Conservation (phyloP, 164 flowering plant species). For the Piper longum region DNA sequence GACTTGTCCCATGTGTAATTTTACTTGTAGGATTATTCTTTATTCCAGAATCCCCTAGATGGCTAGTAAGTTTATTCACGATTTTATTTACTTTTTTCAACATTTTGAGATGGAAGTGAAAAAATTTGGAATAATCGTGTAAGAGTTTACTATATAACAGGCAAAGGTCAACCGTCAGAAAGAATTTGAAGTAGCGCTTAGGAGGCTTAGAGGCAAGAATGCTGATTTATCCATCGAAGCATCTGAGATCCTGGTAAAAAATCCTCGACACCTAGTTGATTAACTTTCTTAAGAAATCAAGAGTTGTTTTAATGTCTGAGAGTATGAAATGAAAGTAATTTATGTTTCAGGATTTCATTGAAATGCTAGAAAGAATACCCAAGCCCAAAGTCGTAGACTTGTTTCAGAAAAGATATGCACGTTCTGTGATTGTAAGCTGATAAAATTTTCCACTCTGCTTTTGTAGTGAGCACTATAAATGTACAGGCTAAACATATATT, state of each 20-base stretch:
- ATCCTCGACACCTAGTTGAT: no score
- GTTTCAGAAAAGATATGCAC: slow-evolving; percentile 54
- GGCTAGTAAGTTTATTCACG: slow-evolving; percentile 50
- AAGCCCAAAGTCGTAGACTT: slow-evolving; percentile 57
- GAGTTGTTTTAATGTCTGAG: background rate
- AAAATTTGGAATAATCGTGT: background rate
- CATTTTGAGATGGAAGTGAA: background rate
- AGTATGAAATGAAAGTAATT: background rate
- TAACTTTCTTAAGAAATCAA: background rate
- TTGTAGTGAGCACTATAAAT: no score
- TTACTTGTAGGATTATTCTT: slow-evolving; percentile 51
- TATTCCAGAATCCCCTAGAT: slow-evolving; percentile 81
- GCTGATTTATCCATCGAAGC: slow-evolving; percentile 63
- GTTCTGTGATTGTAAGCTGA: slow-evolving; percentile 42
- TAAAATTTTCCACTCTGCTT: background rate
- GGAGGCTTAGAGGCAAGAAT: slow-evolving; percentile 60
- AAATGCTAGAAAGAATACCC: slow-evolving; percentile 55
- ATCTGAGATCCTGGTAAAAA: slow-evolving; percentile 50
- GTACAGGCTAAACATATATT: background rate
- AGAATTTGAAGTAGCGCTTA: slow-evolving; percentile 52
- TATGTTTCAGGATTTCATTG: slow-evolving; percentile 45
- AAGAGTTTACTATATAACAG: slow-evolving; percentile 18
- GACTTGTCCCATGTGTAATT: slow-evolving; percentile 51
- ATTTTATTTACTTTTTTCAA: background rate
- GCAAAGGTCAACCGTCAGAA: slow-evolving; percentile 54